phyloP scores from a whole-genome alignment of 805 yeast genomes.

The Candida xyloterini region DNA sequence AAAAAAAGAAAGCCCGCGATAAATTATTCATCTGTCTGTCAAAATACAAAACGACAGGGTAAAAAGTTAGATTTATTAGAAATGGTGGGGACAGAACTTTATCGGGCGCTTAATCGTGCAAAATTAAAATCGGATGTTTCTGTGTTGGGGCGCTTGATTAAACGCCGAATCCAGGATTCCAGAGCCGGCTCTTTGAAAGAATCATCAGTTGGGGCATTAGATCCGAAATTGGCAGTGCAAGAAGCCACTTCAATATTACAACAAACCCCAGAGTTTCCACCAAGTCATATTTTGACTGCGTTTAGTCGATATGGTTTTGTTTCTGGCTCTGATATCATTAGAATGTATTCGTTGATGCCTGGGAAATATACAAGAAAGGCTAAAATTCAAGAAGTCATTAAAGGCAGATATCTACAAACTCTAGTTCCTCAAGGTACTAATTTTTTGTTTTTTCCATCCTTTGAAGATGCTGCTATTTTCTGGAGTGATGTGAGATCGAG shows the following conservation, averaged over 20 bases:
- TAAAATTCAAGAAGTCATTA: constrained; percentile 39
- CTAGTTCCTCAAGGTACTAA: constrained; percentile 47
- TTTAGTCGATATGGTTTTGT: constrained; percentile 39
- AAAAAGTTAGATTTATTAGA: background rate
- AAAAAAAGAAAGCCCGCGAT: constrained; percentile 5
- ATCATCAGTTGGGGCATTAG: background rate
- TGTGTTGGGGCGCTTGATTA: background rate
- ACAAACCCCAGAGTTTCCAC: background rate
- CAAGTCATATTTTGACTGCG: constrained; percentile 33
- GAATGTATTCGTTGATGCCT: constrained; percentile 34
- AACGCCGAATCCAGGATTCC: background rate
- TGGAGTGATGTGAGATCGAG: constrained; percentile 45
- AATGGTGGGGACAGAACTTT: background rate
- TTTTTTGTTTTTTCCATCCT: constrained; percentile 49
- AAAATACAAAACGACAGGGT: constrained; percentile 4
- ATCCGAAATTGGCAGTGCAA: background rate
- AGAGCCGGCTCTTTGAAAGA: background rate
- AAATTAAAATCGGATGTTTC: background rate
- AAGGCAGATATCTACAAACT: constrained; percentile 46
- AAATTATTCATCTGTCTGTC: background rate
- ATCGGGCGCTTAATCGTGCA: constrained; percentile 1
- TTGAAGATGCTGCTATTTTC: constrained; percentile 50
- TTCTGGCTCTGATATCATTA: constrained; percentile 38
- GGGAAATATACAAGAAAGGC: constrained; percentile 19
- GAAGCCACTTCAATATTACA: background rate